Evolutionary conservation across 2,329 filamentous ascomycete species (phyloP), one percentile per base, ranked within the genome.

Genomic region (Fusarium succisae): DNA sequence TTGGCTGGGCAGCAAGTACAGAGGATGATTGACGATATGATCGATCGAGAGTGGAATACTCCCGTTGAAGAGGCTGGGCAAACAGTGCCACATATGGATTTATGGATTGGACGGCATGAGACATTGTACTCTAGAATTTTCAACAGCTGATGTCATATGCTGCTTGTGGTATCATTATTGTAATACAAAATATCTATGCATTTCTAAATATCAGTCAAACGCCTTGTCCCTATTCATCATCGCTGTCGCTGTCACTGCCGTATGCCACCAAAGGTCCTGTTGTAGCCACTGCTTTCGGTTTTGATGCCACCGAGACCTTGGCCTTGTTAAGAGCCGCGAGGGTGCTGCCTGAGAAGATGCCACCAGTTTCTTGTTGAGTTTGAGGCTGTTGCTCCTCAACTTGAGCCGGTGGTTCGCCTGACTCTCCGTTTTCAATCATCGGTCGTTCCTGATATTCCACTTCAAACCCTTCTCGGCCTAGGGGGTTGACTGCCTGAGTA

Each of bases 241-340:
- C 95, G 80, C 95, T 93, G 83, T 98, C 95, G 80, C 95, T 93
- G 82, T 97, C 95, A 80, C 95, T 93, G 82, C 96, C 95, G 79
- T 99, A 99, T 32, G 89, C 93, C 26, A 98, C 96, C 74, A 98
- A 84, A 12, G 94, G 93, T 4, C 94, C 94, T 24, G 89, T 82
- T 35, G 90, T 74, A 15, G 88, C 84, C 14, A 87, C 83, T 15
- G 88, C 82, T 59, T 90, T 87, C 30, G 86, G 82, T 79, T 88
- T 90, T 38, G 87, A 85, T 47, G 88, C 85, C 56, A 90, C 85
- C 14, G 87, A 82, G 8, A 90, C 85, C 74, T 87, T 86, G 62
- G 87, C 84, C 71, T 85, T 84, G 79, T 91, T 92, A 65, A 99
- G 83, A 5, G 94, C 94, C 9, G 93, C 93, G 67, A 98, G 85